A percentile compares a stretch with the other conserved stretches of the same genome.
Conservation (phyloP, 805 yeast species). For the Crinitomyces ghanaensis region DNA sequence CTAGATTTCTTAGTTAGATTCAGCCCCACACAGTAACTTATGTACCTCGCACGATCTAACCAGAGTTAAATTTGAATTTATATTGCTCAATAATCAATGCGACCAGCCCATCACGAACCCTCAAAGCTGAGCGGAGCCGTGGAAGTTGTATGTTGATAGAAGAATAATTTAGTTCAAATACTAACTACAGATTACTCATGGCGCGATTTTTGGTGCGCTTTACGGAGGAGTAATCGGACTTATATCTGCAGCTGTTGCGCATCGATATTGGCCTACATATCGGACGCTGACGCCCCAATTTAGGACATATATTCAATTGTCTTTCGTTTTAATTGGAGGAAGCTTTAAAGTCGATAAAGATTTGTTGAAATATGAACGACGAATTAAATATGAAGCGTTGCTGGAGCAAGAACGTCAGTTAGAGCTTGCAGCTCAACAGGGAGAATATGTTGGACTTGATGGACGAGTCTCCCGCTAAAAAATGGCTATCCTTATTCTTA, state of each 20-base stretch:
- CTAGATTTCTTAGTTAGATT: too few relatives aligned
- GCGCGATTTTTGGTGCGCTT: conserved; percentile 14
- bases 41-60: too few relatives aligned
- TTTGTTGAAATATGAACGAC: conserved; percentile 14
- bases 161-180: not conserved
- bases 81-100: too few relatives aligned
- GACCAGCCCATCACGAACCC: conserved; percentile 21
- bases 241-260: conserved; percentile 10
- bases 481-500: conserved; percentile 1
- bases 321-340: conserved; percentile 12
- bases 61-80: too few relatives aligned
- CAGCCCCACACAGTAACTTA: too few relatives aligned
- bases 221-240: conserved; percentile 14
- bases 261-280: conserved; percentile 15
- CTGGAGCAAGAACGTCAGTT: conserved; percentile 10
- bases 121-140: conserved; percentile 16
- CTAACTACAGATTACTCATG: conserved; percentile 9
- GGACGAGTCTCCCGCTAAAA: conserved; percentile 5
- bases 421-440: conserved; percentile 15
- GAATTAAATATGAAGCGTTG: conserved; percentile 9
- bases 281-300: conserved; percentile 14
- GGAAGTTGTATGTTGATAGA: conserved; percentile 12
- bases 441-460: conserved; percentile 11
- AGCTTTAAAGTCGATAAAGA: conserved; percentile 12
- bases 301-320: conserved; percentile 14